Evolutionary conservation across 1,284 basidiomycete genomes (phyloP), one percentile per base, ranked within the genome.

Genomic region (Golubevia pallescens): DNA sequence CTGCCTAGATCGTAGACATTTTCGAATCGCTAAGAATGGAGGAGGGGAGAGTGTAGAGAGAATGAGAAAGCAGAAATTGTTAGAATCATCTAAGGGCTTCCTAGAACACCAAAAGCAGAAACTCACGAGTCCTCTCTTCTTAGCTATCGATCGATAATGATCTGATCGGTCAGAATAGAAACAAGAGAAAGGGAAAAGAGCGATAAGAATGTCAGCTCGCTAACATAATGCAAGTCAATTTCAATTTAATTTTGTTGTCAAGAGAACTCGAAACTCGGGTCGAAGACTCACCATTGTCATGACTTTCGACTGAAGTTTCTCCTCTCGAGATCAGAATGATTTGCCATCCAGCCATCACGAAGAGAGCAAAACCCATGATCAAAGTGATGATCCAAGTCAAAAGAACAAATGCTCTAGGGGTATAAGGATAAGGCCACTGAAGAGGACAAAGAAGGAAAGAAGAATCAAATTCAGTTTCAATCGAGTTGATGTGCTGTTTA

Each of bases 1-100:
- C 53, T 58, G 0, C 82, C 82, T 14, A 81, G 58, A 55, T 83
- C 78, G 69, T 85, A 85, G 53, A 85, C 79, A 58, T 83, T 85
- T 58, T 68, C 57, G 54, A 83, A 85, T 1, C 67, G 20, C 54
- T 56, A 13, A 6, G 7, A n/a, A n/a, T n/a, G 34, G 34, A 38
- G n/a, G n/a, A n/a, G n/a, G 52, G 54, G 21, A 55, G 23, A 24
- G 24, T 55, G 20, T 19, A 24, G 10, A 34, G 24, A 21, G 14
- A 16, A 32, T 38, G 34, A 38, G 10, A 38, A 10, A 38, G 10
- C 34, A 38, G 34, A 38, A 5, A 5, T 10, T 5, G 34, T 5
- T 5, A 38, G 5, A 38, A 10, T 38, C 34, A 10, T 5, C 28
- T 19, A 28, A n/a, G n/a, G 20, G 20, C 1, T 19, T 38, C 55